Percentiles rank a stretch among this genome's conserved stretches.
Conservation (phyloP, 306 rosid species). For the Pachyrhizus erosus region DNA sequence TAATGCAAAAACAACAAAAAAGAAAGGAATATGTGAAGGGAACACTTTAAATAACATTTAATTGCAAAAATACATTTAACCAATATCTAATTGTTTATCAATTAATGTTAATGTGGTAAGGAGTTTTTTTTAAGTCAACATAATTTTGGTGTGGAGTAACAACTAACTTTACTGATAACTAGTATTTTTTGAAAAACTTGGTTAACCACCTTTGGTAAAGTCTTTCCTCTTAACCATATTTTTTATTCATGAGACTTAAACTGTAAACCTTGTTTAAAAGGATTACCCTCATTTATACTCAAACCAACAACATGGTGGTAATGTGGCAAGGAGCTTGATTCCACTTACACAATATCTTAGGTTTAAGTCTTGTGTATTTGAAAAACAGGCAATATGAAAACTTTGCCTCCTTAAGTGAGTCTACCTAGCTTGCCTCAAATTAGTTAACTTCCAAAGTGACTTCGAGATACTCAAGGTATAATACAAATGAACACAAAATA, state of each 20-base stretch:
- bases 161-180: too few relatives aligned
- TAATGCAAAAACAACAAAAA: slow-evolving; percentile 25
- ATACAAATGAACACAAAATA: neutral
- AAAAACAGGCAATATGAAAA: neutral
- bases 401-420: neutral
- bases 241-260: too few relatives aligned
- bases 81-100: too few relatives aligned
- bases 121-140: too few relatives aligned
- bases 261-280: too few relatives aligned
- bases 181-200: too few relatives aligned
- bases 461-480: neutral
- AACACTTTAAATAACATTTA: slow-evolving; percentile 41
- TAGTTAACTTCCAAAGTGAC: neutral
- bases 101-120: too few relatives aligned
- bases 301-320: too few relatives aligned
- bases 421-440: neutral
- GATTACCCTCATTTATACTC: too few relatives aligned
- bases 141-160: too few relatives aligned
- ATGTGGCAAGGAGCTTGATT: neutral
- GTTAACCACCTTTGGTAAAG: too few relatives aligned
- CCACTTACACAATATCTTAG: neutral
- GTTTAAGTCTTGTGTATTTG: neutral
- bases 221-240: too few relatives aligned
- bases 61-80: slow-evolving; percentile 51
- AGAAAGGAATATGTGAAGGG: slow-evolving; percentile 14